Evolutionary conservation across 495 filamentous ascomycete genomes (phyloP).

Genomic region (Glarea lozoyensis): DNA sequence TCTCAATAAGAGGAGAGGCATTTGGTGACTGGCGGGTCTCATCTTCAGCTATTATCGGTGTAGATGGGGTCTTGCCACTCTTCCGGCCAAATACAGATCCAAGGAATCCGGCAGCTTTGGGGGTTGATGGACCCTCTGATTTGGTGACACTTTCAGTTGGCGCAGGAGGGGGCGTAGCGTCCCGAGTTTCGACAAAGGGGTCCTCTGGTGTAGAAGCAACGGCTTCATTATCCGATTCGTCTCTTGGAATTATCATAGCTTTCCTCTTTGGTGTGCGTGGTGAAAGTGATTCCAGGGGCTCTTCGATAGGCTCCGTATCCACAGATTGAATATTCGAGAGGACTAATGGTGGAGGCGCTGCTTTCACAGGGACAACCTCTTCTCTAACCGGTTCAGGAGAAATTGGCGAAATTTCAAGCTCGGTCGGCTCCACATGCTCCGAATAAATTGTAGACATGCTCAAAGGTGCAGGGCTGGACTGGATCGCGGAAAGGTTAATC

Average conservation of each 20-base stretch:
- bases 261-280: slow-evolving; percentile 37
- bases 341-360: slow-evolving; percentile 12
- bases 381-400: slow-evolving; percentile 10
- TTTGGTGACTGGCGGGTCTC: slow-evolving; percentile 37
- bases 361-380: slow-evolving; percentile 25
- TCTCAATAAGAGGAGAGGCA: slow-evolving; percentile 25
- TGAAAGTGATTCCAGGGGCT: slow-evolving; percentile 25
- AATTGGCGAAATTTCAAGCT: neutral
- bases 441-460: slow-evolving; percentile 1
- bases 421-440: slow-evolving; percentile 16
- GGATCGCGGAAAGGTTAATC: slow-evolving; percentile 17
- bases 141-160: neutral
- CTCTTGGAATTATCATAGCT: slow-evolving; percentile 38
- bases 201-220: neutral
- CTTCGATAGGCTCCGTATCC: slow-evolving; percentile 30
- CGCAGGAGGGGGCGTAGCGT: no score
- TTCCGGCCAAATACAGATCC: slow-evolving; percentile 35
- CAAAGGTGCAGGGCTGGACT: slow-evolving; percentile 4
- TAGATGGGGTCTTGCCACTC: slow-evolving; percentile 26
- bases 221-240: slow-evolving; percentile 20
- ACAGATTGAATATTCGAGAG: slow-evolving; percentile 29
- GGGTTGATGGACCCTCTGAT: slow-evolving; percentile 21
- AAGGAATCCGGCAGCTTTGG: slow-evolving; percentile 29
- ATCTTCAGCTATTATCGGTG: slow-evolving; percentile 46
- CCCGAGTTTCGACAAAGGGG: no score